Percentiles rank a stretch among this genome's conserved stretches.
Evolutionary conservation across 768 basidiomycete genomes (phyloP).

Genomic region (Galerina marginata): DNA sequence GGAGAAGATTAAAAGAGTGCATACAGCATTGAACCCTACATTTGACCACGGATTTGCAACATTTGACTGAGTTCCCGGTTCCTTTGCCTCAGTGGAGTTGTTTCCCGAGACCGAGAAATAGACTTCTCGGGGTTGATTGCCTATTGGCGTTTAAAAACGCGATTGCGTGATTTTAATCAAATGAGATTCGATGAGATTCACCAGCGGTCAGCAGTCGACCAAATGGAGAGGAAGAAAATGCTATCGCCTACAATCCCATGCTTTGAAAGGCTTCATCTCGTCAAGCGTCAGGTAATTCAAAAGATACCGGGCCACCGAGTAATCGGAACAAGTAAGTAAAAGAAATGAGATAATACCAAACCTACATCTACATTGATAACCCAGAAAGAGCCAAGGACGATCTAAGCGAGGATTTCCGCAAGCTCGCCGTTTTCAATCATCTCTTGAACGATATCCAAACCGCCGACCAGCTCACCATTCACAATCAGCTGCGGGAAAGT

Average conservation of each 20-base stretch:
- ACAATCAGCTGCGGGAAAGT: constrained; percentile 88
- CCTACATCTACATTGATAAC: constrained; percentile 1
- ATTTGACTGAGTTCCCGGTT: too few relatives aligned
- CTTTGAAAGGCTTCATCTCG: too few relatives aligned
- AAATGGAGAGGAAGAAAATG: too few relatives aligned
- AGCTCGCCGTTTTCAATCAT: constrained; percentile 86
- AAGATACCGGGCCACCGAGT: not conserved
- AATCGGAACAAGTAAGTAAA: not conserved
- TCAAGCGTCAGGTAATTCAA: not conserved
- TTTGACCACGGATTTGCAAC: not conserved
- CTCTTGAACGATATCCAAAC: constrained; percentile 90
- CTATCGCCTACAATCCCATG: too few relatives aligned
- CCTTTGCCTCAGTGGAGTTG: too few relatives aligned
- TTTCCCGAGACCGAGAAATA: too few relatives aligned
- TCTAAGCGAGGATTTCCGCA: constrained; percentile 44
- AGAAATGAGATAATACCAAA: constrained; percentile 13
- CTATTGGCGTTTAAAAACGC: too few relatives aligned
- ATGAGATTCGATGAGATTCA: too few relatives aligned
- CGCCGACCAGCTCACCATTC: constrained; percentile 93
- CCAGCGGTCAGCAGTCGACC: too few relatives aligned
- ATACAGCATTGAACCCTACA: not conserved
- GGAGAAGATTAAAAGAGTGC: not conserved
- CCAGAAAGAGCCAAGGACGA: not conserved
- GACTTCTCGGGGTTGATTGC: too few relatives aligned
- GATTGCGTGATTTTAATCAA: too few relatives aligned